Conservation (phyloP, 148 eudicot genomes). For the Limonium bicolor region DNA sequence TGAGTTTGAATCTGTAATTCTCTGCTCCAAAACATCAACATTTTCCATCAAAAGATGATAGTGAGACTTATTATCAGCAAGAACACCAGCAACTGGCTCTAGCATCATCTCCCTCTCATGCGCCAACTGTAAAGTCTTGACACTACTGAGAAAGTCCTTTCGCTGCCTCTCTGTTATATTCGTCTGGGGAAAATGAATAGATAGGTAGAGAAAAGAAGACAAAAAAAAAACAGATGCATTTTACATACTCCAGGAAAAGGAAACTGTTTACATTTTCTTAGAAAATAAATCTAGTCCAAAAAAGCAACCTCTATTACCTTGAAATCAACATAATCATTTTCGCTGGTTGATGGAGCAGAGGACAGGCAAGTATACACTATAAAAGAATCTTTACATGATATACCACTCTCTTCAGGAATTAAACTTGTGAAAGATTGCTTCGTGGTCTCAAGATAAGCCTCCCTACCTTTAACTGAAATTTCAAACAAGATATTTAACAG, state of each 20-base stretch:
- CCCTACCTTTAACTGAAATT: conserved; percentile 49
- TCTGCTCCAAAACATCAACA: conserved; percentile 43
- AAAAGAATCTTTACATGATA: conserved; percentile 18
- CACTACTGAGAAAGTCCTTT: conserved; percentile 13
- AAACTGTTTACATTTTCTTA: neutral
- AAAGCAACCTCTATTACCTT: conserved; percentile 21
- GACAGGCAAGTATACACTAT: conserved; percentile 28
- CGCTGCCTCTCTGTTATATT: conserved; percentile 11
- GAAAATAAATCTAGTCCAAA: neutral
- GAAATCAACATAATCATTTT: conserved; percentile 28
- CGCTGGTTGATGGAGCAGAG: conserved; percentile 22
- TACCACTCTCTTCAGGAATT: conserved; percentile 34
- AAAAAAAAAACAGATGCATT: neutral
- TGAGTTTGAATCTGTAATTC: conserved; percentile 36
- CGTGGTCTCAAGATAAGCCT: conserved; percentile 26
- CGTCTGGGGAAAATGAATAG: no score
- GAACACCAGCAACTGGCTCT: conserved; percentile 21
- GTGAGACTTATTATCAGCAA: conserved; percentile 31
- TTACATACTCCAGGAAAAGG: neutral
- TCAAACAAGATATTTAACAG: neutral
- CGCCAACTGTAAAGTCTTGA: no score
- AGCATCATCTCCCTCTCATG: conserved; percentile 14
- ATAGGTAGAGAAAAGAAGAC: conserved; percentile 1
- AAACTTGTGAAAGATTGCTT: conserved; percentile 30
- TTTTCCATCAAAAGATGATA: conserved; percentile 50